A percentile compares a stretch with the other conserved stretches of the same genome.
These are phyloP conservation scores for Persicaria tinctoria DNA, from an alignment of 148 eudicot genomes.

Conservation along the genomic window DNA sequence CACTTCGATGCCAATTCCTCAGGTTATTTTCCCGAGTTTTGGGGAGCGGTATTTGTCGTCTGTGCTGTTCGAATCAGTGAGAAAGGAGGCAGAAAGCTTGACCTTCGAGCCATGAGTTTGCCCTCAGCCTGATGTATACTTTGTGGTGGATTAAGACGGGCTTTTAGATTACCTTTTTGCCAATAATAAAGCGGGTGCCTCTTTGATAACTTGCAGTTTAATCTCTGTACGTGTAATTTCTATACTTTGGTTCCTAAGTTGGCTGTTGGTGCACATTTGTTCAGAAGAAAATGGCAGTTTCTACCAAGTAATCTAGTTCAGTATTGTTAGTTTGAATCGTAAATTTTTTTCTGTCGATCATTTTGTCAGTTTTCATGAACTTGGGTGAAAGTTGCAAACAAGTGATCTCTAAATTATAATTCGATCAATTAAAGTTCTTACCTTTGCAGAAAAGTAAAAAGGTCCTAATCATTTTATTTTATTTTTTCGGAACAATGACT, in stretches of 20 bases:
- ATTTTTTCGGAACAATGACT: too few species aligned
- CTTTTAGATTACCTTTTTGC: neutral
- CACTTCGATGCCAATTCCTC: neutral
- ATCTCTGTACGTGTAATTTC: neutral
- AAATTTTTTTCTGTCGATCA: too few species aligned
- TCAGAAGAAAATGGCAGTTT: neutral
- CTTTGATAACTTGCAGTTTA: neutral
- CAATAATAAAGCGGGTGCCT: neutral
- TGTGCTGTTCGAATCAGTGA: constrained; percentile 23
- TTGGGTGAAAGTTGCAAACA: too few species aligned
- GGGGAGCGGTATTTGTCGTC: constrained; percentile 26
- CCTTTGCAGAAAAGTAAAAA: too few species aligned
- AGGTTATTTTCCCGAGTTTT: constrained; percentile 25
- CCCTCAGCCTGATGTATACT: neutral
- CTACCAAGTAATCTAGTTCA: neutral
- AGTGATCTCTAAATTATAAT: too few species aligned
- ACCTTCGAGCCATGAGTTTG: constrained; percentile 14
- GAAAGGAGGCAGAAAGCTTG: constrained; percentile 21
- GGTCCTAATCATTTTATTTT: too few species aligned
- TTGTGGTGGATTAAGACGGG: neutral
- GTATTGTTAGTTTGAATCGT: too few species aligned
- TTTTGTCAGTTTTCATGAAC: too few species aligned
- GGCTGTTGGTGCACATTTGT: neutral
- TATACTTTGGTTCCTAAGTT: neutral
- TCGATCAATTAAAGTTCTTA: too few species aligned